Evolutionary conservation across 257 asterid genomes (phyloP).

Genomic region (Lycium ferocissimum): DNA sequence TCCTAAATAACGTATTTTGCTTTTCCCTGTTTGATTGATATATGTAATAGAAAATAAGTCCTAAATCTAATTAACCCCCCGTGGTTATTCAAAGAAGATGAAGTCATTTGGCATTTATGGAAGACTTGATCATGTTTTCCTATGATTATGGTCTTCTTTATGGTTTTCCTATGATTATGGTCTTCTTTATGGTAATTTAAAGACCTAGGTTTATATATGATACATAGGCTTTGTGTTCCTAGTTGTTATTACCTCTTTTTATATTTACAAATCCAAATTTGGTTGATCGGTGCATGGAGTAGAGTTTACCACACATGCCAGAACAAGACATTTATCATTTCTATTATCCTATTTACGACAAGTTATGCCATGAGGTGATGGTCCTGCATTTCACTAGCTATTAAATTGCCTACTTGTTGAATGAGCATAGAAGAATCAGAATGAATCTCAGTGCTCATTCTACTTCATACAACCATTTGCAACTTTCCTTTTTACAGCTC

Average conservation of each 20-base stretch:
- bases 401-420: not conserved
- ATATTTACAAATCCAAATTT: not conserved
- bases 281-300: not conserved
- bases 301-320: not conserved
- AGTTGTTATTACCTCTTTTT: not conserved
- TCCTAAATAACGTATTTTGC: not conserved
- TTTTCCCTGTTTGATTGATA: not conserved
- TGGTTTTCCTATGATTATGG: no score
- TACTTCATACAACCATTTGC: not conserved
- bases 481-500: not conserved
- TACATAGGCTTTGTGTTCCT: conserved; percentile 11
- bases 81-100: not conserved
- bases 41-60: no score
- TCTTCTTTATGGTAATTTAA: not conserved
- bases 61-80: no score
- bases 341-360: not conserved
- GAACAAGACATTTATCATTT: not conserved
- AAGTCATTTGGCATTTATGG: not conserved
- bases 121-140: conserved; percentile 17
- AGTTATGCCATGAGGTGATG: not conserved
- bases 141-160: not conserved
- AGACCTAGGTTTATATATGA: not conserved
- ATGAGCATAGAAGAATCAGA: conserved; percentile 5
- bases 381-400: not conserved
- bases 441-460: conserved; percentile 5